phyloP scores from a whole-genome alignment of 306 rosid genomes.

The Carpinus fangiana region DNA sequence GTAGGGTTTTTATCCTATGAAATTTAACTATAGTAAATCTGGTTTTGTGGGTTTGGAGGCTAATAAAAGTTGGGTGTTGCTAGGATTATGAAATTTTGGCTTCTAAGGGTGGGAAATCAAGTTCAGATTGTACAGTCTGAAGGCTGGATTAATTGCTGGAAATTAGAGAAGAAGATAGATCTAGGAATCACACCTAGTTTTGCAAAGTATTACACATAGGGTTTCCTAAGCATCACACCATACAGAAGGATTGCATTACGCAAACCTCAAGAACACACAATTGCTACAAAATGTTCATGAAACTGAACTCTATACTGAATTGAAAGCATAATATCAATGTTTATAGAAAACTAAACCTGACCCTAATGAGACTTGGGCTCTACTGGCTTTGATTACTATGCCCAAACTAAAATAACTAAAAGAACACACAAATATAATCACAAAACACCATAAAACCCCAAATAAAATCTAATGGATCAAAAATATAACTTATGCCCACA shows the following conservation, averaged over 20 bases:
- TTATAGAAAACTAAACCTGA: not conserved
- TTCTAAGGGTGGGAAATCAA: not conserved
- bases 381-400: too few species aligned
- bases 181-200: not conserved
- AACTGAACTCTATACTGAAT: not conserved
- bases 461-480: too few species aligned
- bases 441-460: too few species aligned
- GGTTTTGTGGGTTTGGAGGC: not conserved
- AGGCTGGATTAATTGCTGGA: not conserved
- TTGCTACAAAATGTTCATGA: not conserved
- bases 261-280: not conserved
- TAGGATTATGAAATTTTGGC: not conserved
- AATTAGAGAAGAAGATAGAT: slow-evolving; percentile 1
- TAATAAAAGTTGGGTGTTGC: not conserved
- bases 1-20: not conserved
- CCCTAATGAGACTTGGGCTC: not conserved
- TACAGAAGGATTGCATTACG: not conserved
- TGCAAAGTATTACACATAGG: not conserved
- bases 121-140: not conserved
- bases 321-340: not conserved
- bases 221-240: not conserved
- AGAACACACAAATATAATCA: too few species aligned
- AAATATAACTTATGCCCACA: too few species aligned
- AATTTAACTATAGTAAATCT: not conserved
- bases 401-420: too few species aligned